Evolutionary conservation across 495 filamentous ascomycete species (phyloP).

Genomic region (Tuber magnatum): DNA sequence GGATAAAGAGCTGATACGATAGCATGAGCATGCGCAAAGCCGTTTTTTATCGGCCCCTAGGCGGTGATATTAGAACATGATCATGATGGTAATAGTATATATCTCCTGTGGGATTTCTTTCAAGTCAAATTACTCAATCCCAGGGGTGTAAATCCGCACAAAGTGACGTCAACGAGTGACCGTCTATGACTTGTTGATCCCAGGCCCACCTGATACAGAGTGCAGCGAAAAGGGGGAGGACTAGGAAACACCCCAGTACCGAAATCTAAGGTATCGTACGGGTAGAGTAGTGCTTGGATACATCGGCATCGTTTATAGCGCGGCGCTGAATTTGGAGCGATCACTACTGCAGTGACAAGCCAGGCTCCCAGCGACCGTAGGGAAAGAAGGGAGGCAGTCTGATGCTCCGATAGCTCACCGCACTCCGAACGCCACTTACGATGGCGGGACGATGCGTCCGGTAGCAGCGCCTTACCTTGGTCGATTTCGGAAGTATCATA

Average conservation of each 20-base stretch:
- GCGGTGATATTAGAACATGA: neutral
- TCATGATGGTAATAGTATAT: neutral
- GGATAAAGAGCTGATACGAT: neutral
- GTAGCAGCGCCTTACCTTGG: neutral
- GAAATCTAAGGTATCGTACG: neutral
- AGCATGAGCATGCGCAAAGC: neutral
- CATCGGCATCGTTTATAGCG: neutral
- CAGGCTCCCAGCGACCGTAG: neutral
- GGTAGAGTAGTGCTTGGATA: neutral
- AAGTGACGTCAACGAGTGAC: neutral
- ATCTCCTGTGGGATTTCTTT: neutral
- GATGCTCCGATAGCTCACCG: neutral
- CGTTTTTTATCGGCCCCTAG: neutral
- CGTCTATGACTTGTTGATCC: neutral
- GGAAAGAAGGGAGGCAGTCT: neutral
- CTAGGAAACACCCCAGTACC: neutral
- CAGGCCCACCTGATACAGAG: neutral
- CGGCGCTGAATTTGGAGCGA: neutral
- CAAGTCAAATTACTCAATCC: neutral
- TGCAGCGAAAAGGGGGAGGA: neutral
- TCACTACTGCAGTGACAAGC: neutral
- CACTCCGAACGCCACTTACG: neutral
- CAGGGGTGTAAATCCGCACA: neutral
- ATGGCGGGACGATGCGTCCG: neutral
- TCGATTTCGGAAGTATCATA: neutral